Percentiles rank a stretch among this genome's conserved stretches.
phyloP scores from a whole-genome alignment of 1,284 basidiomycete species.

The Fomes fomentarius region DNA sequence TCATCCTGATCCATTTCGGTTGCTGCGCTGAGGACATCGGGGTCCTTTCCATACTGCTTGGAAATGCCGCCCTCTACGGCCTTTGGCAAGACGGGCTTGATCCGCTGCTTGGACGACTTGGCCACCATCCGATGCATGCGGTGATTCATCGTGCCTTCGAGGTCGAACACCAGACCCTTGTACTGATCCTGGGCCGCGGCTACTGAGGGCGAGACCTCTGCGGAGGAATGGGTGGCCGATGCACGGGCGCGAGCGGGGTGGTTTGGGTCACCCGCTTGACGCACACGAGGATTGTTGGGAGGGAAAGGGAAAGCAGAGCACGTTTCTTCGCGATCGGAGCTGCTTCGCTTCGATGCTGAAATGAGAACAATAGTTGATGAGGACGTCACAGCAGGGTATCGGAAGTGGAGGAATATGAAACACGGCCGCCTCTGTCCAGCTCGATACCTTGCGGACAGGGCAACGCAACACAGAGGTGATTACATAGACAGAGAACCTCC shows the following conservation, averaged over 20 bases:
- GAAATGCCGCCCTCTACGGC: neutral
- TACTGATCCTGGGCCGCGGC: neutral
- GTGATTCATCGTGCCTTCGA: neutral
- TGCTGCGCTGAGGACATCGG: neutral
- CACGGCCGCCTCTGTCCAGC: no score
- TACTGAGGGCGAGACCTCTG: neutral
- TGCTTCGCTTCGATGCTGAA: neutral
- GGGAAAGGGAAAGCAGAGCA: neutral
- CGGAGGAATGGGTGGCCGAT: neutral
- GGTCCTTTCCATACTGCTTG: neutral
- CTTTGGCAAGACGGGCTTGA: neutral
- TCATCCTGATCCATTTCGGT: neutral
- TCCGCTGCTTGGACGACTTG: neutral
- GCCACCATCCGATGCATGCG: neutral
- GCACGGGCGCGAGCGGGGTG: constrained; percentile 6
- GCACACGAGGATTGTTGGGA: neutral
- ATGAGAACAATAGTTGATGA: neutral
- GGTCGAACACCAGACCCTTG: neutral
- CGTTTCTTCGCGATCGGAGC: neutral
- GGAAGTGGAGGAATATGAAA: no score
- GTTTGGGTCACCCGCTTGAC: neutral
- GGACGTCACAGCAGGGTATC: neutral
- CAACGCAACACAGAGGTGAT: no score
- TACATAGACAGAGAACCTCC: no score
- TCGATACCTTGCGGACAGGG: no score